Conservation (phyloP, 331 rosid species). For the Pyrus hybrid region DNA sequence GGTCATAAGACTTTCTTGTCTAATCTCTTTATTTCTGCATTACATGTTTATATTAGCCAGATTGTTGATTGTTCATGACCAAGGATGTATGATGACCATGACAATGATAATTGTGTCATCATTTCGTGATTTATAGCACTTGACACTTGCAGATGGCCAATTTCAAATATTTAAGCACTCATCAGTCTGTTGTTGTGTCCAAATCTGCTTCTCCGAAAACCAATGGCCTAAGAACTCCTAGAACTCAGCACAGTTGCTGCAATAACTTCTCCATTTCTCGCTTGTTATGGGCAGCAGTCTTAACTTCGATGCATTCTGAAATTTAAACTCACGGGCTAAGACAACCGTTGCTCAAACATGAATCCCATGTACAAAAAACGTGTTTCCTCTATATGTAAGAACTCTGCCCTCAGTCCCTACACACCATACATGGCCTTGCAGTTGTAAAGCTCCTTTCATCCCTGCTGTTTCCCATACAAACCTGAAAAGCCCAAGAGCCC, state of each 20-base stretch:
- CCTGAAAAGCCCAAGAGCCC: slow-evolving; percentile 60
- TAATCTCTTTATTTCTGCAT: too few species aligned
- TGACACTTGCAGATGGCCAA: background rate
- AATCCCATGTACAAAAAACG: slow-evolving; percentile 50
- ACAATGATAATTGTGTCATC: too few species aligned
- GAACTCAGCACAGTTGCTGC: too few species aligned
- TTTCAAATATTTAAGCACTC: background rate
- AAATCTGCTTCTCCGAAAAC: background rate
- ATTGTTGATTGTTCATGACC: too few species aligned
- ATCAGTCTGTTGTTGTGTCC: background rate
- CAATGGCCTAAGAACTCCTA: too few species aligned
- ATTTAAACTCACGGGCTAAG: background rate
- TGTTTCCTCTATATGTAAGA: slow-evolving; percentile 58
- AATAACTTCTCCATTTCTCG: background rate
- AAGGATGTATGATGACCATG: too few species aligned
- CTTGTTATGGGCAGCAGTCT: background rate
- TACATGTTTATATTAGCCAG: too few species aligned
- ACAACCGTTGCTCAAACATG: slow-evolving; percentile 29
- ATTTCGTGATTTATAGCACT: too few species aligned
- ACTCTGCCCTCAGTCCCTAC: slow-evolving; percentile 54
- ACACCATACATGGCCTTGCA: slow-evolving; percentile 86
- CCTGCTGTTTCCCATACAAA: slow-evolving; percentile 79
- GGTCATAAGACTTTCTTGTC: too few species aligned
- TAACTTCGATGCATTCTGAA: background rate
- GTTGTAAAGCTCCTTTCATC: slow-evolving; percentile 53